These are phyloP conservation scores for Rhizophagus clarus DNA, from an alignment of 192 early-diverging fungal genomes.

Conservation along the genomic window DNA sequence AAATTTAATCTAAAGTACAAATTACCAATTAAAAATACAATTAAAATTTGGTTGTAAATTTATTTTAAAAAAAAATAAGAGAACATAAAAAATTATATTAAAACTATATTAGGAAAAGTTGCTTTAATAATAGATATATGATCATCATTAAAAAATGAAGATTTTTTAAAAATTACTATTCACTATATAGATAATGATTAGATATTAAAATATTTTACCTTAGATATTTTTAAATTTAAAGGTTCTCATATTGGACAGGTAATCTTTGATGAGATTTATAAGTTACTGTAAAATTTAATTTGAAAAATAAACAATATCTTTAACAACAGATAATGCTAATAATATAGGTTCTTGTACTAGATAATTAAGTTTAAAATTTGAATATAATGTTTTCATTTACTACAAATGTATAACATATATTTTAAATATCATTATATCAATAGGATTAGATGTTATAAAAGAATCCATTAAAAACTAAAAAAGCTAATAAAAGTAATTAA, in stretches of 20 bases:
- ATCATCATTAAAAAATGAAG: background rate
- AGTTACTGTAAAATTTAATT: too few relatives aligned
- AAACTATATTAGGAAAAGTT: background rate
- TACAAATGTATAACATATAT: background rate
- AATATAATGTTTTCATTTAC: background rate
- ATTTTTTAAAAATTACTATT: background rate
- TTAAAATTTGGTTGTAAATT: background rate
- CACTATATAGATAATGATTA: constrained; percentile 6
- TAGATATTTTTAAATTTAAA: constrained; percentile 14
- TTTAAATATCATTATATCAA: background rate
- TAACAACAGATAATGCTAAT: constrained; percentile 4
- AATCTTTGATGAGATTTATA: background rate
- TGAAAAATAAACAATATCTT: background rate
- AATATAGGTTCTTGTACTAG: background rate
- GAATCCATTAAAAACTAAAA: background rate
- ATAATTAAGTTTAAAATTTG: background rate
- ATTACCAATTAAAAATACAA: background rate
- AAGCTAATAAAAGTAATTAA: background rate
- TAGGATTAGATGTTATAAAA: background rate
- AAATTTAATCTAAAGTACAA: background rate
- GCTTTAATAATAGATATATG: background rate
- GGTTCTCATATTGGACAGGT: background rate
- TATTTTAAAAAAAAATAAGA: background rate
- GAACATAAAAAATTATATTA: background rate
- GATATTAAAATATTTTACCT: constrained; percentile 1